phyloP scores from a whole-genome alignment of 2,329 filamentous ascomycete genomes.

The Sporothrix schenckii region DNA sequence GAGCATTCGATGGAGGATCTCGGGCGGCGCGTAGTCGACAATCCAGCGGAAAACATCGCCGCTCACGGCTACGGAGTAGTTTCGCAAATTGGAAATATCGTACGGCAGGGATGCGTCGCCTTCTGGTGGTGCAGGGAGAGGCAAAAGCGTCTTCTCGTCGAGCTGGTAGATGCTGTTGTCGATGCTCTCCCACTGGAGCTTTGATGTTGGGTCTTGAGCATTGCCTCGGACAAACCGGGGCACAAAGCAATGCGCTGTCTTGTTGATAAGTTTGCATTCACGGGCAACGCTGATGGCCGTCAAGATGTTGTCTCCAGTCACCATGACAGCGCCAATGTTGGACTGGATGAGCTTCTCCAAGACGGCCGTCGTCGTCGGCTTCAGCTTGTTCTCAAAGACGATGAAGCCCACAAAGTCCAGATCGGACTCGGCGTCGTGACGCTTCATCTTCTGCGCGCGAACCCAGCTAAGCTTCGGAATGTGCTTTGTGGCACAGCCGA shows the following conservation, averaged over 20 bases:
- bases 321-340: conserved; percentile 90
- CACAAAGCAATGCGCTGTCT: conserved; percentile 85
- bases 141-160: conserved; percentile 73
- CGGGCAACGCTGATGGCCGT: conserved; percentile 94
- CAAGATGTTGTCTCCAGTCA: conserved; percentile 95
- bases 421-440: conserved; percentile 78
- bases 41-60: conserved; percentile 98
- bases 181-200: conserved; percentile 89
- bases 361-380: conserved; percentile 79
- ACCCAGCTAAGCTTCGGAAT: conserved; percentile 88
- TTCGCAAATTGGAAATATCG: conserved; percentile 76
- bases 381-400: conserved; percentile 98
- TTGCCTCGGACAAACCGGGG: conserved; percentile 83
- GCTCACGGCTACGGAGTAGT: conserved; percentile 86
- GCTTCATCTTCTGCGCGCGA: conserved; percentile 90
- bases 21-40: conserved; percentile 83
- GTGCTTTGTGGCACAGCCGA: conserved; percentile 89
- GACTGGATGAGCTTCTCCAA: conserved; percentile 80
- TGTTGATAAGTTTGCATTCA: conserved; percentile 82
- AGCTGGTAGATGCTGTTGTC: conserved; percentile 79
- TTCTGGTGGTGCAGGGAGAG: conserved; percentile 59
- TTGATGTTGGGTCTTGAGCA: conserved; percentile 70
- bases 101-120: conserved; percentile 83
- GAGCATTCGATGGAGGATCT: conserved; percentile 80
- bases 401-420: conserved; percentile 95